Conservation (phyloP, 345 rosid species). For the Adansonia digitata region DNA sequence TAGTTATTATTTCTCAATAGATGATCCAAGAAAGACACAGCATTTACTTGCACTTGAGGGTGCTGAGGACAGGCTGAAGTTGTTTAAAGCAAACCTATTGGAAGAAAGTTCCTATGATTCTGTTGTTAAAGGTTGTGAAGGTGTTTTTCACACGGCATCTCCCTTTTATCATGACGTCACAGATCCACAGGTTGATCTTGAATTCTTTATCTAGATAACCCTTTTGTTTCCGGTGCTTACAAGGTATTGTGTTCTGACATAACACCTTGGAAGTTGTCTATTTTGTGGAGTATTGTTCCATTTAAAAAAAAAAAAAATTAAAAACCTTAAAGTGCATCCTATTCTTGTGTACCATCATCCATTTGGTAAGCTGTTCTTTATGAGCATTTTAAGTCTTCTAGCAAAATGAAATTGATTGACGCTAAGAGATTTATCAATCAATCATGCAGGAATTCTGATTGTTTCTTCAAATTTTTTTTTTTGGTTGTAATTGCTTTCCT, state of each 20-base stretch:
- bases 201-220: background rate
- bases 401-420: background rate
- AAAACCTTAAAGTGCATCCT: background rate
- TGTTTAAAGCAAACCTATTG: slow-evolving; percentile 76
- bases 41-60: slow-evolving; percentile 68
- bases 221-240: background rate
- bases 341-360: background rate
- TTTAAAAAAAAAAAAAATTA: background rate
- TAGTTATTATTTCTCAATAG: slow-evolving; percentile 23
- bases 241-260: background rate
- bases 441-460: background rate
- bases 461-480: too few species aligned
- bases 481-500: background rate
- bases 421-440: background rate
- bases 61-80: slow-evolving; percentile 61
- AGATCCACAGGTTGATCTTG: slow-evolving; percentile 71
- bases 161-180: slow-evolving; percentile 67
- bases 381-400: background rate
- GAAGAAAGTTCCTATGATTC: slow-evolving; percentile 78
- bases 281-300: background rate
- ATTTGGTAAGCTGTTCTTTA: background rate
- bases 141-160: slow-evolving; percentile 90
- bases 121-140: slow-evolving; percentile 70
- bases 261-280: background rate
- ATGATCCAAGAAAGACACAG: slow-evolving; percentile 67